Evolutionary conservation across 441 rosid genomes (phyloP), one percentile per base, ranked within the genome.

Genomic region (Corymbia calophylla): DNA sequence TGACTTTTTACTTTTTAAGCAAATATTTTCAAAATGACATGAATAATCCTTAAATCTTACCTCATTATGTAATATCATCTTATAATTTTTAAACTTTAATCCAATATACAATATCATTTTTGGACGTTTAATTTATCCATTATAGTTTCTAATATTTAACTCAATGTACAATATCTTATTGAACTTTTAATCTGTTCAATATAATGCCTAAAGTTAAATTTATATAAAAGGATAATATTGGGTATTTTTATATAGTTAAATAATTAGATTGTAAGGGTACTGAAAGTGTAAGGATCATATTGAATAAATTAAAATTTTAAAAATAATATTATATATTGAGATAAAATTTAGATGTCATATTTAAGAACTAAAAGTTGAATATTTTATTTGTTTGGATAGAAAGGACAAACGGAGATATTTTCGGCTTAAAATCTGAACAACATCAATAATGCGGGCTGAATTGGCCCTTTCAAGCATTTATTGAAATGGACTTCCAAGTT

Each of bases 81-180:
- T 18, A 0, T 32, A 2, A 10, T 18, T 2, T 0, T 8, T 31
- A 0, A 8, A 68, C 0, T 31, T 32, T 58, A 58, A 58, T 1
- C 6, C 3, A 66, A 66, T 0, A 0, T 18, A 5, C 39, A 68
- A 68, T 31, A 5, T 18, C 13, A 0, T 10, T 31, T 16, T 3
- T 66, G 9, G 5, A 66, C 1, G 0, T 18, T 68, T 2, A 0
- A 68, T 32, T 68, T 68, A 1, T 68, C 2, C 12, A 32, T 4
- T 8, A 0, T 19, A 1, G 0, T 68, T 32, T 0, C 4, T 0
- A 8, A 31, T 2, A 4, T 31, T 70, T 35, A 16, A 2, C 3
- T 1, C 19, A 35, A 2, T 9, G 0, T 5, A 5, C 5, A 31
- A 31, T 66, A 8, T 8, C 13, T 70, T 8, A 0, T 9, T 10